Conservation (phyloP, 176 grass and related monocot species). For the Thinopyrum elongatum region DNA sequence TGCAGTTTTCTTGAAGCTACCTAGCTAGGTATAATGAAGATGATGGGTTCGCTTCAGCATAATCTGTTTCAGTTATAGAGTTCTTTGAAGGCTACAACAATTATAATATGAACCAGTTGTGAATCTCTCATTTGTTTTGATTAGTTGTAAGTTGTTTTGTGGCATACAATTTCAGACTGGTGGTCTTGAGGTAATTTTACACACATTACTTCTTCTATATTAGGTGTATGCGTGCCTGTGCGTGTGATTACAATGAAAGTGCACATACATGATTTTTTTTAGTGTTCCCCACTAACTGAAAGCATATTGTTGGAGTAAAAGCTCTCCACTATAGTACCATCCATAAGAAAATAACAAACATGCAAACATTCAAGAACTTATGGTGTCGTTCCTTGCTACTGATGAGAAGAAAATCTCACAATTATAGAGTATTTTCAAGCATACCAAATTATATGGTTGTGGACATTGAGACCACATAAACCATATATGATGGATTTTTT, state of each 20-base stretch:
- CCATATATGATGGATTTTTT: not conserved
- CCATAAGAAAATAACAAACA: not conserved
- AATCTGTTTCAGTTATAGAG: constrained; percentile 26
- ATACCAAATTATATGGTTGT: constrained; percentile 12
- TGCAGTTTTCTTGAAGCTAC: constrained; percentile 20
- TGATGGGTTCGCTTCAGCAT: constrained; percentile 13
- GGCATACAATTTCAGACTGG: not conserved
- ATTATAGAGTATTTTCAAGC: not conserved
- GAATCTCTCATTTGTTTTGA: not conserved
- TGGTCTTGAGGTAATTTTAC: not conserved
- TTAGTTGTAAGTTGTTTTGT: not conserved
- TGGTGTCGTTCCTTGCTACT: not conserved
- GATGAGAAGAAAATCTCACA: constrained; percentile 6
- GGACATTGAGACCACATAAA: constrained; percentile 3
- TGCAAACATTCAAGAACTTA: not conserved
- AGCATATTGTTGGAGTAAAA: not conserved
- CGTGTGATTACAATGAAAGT: not conserved
- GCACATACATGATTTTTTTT: not conserved
- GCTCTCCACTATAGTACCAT: not conserved
- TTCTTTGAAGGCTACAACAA: not conserved
- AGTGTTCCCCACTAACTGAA: not conserved
- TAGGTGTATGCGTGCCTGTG: not conserved
- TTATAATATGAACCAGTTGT: not conserved
- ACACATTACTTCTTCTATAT: not conserved
- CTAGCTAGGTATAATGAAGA: not conserved